Base-by-base conservation (phyloP, 805 yeast genomes). In the Wickerhamomyces pijperi region DNA sequence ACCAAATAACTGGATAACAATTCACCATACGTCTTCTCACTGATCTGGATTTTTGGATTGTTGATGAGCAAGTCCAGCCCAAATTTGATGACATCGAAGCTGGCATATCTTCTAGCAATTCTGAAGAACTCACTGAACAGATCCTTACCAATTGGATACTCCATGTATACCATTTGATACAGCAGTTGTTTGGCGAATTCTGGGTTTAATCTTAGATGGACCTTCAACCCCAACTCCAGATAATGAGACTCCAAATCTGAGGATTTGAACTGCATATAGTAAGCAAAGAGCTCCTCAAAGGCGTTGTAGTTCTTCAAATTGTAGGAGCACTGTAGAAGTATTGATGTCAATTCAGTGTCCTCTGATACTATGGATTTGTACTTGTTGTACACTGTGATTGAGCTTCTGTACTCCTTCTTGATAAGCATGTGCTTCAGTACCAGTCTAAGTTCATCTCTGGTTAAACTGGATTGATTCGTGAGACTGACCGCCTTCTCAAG, bases 181-280 rank as follows among this genome's bases (percentile, higher is more conserved):
- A 54, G 39, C 1, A 54, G 40, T 20, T 51, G 58, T 38, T 51
- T 51, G 15, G 58, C 52, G 16, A 51, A 39, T 31, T 51, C 56
- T 3, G 53, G 42, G 34, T 51, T 43, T 6, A 44, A 43, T 35
- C 39, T 49, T n/a, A 48, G 33, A 28, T 46, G 45, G 3, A 48
- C 49, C 14, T 42, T 42, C 21, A 53, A 39, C 3, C 55, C 55
- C 34, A 47, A 25, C 33, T 50, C 51, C 43, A 51, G 45, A 34
- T 44, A 36, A 23, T 41, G 19, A n/a, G 39, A 25, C 4, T 35
- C 33, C 11, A 37, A 25, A 3, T 47, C 32, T 2, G 43, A 31
- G 8, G 35, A 33, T 5, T 34, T 21, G 12, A 42, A 42, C 15
- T 40, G 45, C 17, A 51, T 43, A 36, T 53, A 53, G 3, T 19